Percentiles rank a stretch among this genome's conserved stretches.
These are phyloP conservation scores for Kodamaea plutei DNA, from an alignment of 1,139 yeast genomes.

Conservation along the genomic window DNA sequence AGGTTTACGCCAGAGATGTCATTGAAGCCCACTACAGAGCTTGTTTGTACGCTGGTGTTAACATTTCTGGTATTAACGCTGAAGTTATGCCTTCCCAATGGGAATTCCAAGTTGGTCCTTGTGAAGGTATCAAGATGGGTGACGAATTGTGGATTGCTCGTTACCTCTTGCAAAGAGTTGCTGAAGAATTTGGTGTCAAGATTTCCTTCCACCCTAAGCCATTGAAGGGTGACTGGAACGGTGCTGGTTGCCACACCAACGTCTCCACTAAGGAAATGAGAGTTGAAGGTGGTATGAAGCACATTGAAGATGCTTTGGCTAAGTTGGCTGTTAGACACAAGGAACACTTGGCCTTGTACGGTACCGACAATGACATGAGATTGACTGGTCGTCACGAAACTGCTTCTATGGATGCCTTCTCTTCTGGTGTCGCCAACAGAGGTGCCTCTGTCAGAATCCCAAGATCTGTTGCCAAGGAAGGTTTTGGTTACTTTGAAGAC, in stretches of 20 bases:
- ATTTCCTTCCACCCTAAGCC: constrained; percentile 99
- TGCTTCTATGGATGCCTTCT: constrained; percentile 85
- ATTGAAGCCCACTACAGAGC: constrained; percentile 99
- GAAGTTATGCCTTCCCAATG: constrained; percentile 99
- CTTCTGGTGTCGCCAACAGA: constrained; percentile 98
- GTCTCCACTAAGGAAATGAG: constrained; percentile 93
- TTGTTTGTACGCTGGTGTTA: constrained; percentile 86
- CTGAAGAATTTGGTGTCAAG: constrained; percentile 98
- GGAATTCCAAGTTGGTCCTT: constrained; percentile 99
- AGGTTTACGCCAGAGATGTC: constrained; percentile 96
- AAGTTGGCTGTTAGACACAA: constrained; percentile 93
- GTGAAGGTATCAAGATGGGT: constrained; percentile 93
- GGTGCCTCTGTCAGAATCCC: constrained; percentile 99
- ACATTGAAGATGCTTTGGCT: constrained; percentile 86
- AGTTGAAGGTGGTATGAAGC: constrained; percentile 91
- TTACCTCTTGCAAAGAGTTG: constrained; percentile 87
- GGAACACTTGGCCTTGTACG: constrained; percentile 94
- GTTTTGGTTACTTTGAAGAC: constrained; percentile 97
- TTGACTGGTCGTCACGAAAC: constrained; percentile 98
- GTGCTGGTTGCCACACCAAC: constrained; percentile 99
- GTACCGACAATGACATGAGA: constrained; percentile 91
- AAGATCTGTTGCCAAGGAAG: constrained; percentile 97
- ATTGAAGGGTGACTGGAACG: constrained; percentile 98
- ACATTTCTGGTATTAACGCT: constrained; percentile 94
- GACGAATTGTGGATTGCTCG: constrained; percentile 97